phyloP scores from a whole-genome alignment of 2,329 filamentous ascomycete species.

The Calonectria montana region DNA sequence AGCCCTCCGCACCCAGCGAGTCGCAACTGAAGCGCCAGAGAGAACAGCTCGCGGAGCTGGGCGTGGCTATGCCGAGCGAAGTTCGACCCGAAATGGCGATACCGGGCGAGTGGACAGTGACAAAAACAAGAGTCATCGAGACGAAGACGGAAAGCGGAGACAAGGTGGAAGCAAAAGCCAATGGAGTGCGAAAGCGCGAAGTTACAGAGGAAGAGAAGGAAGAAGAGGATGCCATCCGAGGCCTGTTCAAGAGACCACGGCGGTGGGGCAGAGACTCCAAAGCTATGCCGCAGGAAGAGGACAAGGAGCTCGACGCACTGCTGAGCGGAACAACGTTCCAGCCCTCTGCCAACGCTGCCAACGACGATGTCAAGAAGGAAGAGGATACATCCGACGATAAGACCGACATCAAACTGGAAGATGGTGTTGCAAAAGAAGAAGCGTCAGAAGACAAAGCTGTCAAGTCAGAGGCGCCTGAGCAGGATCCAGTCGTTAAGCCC shows the following conservation, averaged over 20 bases:
- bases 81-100: slow-evolving; percentile 85
- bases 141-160: slow-evolving; percentile 52
- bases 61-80: slow-evolving; percentile 84
- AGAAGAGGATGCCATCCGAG: slow-evolving; percentile 68
- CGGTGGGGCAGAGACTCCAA: slow-evolving; percentile 66
- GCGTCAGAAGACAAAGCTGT: slow-evolving; percentile 32
- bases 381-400: slow-evolving; percentile 34
- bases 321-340: slow-evolving; percentile 53
- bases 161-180: slow-evolving; percentile 60
- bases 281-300: slow-evolving; percentile 58
- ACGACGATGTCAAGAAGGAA: slow-evolving; percentile 33
- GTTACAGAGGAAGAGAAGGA: slow-evolving; percentile 70
- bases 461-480: slow-evolving; percentile 55
- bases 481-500: slow-evolving; percentile 42
- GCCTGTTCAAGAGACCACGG: slow-evolving; percentile 69
- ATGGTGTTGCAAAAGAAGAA: slow-evolving; percentile 17
- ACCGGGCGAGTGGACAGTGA: slow-evolving; percentile 87
- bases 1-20: slow-evolving; percentile 49
- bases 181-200: slow-evolving; percentile 73
- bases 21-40: slow-evolving; percentile 85
- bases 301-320: slow-evolving; percentile 72
- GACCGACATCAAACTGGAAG: slow-evolving; percentile 47
- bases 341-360: slow-evolving; percentile 41
- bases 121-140: slow-evolving; percentile 69
- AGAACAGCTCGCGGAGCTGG: slow-evolving; percentile 88